These are phyloP conservation scores for Sclerotinia sclerotiorum DNA, from an alignment of 2,329 filamentous ascomycete species.

Conservation along the genomic window DNA sequence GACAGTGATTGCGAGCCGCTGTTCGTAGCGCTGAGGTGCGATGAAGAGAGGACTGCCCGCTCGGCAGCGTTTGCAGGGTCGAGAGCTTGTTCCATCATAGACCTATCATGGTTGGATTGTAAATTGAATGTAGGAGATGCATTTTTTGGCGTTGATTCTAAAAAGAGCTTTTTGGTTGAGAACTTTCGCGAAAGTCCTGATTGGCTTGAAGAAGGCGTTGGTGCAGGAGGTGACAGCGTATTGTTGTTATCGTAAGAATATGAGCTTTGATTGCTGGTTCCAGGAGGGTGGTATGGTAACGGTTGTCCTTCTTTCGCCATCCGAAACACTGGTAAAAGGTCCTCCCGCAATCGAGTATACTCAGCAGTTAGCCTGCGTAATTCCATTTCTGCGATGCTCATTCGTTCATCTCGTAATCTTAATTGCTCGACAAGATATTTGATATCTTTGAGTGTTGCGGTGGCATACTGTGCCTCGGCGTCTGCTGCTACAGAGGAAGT, in stretches of 20 bases:
- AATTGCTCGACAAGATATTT: constrained; percentile 87
- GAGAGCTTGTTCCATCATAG: constrained; percentile 61
- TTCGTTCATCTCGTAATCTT: constrained; percentile 84
- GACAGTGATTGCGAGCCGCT: constrained; percentile 56
- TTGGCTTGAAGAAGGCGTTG: constrained; percentile 54
- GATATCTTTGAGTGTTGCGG: constrained; percentile 90
- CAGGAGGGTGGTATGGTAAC: constrained; percentile 56
- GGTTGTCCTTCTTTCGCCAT: constrained; percentile 91
- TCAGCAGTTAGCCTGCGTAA: constrained; percentile 82
- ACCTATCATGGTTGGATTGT: constrained; percentile 55
- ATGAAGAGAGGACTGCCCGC: constrained; percentile 64
- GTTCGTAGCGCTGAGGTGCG: constrained; percentile 70
- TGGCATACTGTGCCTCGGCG: constrained; percentile 78
- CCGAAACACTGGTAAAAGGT: constrained; percentile 85
- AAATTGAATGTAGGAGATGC: constrained; percentile 68
- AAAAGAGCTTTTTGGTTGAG: constrained; percentile 72
- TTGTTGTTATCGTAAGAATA: constrained; percentile 53
- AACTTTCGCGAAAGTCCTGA: constrained; percentile 67
- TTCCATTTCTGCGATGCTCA: constrained; percentile 79
- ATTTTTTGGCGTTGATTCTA: constrained; percentile 71
- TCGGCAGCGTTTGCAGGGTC: constrained; percentile 69
- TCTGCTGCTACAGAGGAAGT: constrained; percentile 69
- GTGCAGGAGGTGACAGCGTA: constrained; percentile 56
- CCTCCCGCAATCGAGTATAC: constrained; percentile 83
- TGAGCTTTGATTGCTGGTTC: constrained; percentile 34